Conservation (phyloP, 768 basidiomycete genomes). For the Podaxis sp. region DNA sequence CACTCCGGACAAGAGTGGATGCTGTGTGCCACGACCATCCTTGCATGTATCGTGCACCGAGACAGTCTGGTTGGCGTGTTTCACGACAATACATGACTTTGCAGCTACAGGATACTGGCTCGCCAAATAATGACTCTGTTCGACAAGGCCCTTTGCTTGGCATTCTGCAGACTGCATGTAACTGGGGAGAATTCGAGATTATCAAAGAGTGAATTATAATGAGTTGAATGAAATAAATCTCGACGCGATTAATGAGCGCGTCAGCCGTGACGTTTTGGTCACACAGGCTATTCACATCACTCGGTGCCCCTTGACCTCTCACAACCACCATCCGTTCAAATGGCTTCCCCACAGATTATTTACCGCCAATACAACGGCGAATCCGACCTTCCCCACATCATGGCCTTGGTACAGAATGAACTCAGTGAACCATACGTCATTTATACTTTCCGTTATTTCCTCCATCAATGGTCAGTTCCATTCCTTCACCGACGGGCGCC, state of each 20-base stretch:
- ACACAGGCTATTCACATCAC: background rate
- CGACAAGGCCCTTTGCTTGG: no score
- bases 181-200: background rate
- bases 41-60: background rate
- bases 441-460: constrained; percentile 96
- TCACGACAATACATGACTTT: background rate
- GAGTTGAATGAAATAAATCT: background rate
- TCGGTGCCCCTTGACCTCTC: constrained; percentile 17
- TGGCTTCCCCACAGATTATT: constrained; percentile 33
- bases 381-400: constrained; percentile 77
- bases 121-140: no score
- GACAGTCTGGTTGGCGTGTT: background rate
- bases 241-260: constrained; percentile 2
- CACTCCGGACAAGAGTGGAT: background rate
- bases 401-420: constrained; percentile 86
- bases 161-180: no score
- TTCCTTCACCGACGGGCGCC: background rate
- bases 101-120: background rate
- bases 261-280: background rate
- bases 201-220: background rate
- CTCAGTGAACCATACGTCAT: constrained; percentile 95
- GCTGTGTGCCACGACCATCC: background rate
- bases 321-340: constrained; percentile 17
- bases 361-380: constrained; percentile 80
- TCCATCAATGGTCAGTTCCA: constrained; percentile 84